Evolutionary conservation across 1,284 basidiomycete species (phyloP).

Genomic region (Puccinia polysora): DNA sequence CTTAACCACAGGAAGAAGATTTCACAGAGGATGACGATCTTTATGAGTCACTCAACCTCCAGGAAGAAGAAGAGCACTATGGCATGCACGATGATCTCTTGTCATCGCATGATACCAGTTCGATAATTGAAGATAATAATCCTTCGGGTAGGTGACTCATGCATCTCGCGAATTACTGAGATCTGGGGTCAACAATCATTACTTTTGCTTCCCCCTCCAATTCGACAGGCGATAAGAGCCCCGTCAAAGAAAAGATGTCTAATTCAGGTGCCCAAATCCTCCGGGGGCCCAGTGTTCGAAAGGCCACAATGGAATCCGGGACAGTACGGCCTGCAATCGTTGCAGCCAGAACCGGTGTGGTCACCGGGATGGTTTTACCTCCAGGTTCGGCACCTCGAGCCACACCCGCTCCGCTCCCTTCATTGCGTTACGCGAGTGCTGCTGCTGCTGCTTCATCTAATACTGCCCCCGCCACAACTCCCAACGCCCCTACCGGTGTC

Average conservation of each 20-base stretch:
- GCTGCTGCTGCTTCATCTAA: constrained; percentile 66
- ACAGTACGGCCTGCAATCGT: constrained; percentile 58
- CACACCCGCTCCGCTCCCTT: constrained; percentile 60
- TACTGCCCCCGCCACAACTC: constrained; percentile 58
- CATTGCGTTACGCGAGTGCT: constrained; percentile 81
- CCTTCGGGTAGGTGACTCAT: constrained; percentile 31
- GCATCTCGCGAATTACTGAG: constrained; percentile 33
- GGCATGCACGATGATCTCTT: constrained; percentile 65
- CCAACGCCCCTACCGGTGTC: constrained; percentile 32
- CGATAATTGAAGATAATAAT: constrained; percentile 54
- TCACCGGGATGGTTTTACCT: constrained; percentile 44
- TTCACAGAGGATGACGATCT: constrained; percentile 97
- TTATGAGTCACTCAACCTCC: constrained; percentile 95
- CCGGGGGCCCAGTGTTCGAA: constrained; percentile 46
- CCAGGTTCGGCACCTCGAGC: constrained; percentile 58
- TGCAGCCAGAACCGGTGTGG: constrained; percentile 45
- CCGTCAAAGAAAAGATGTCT: constrained; percentile 45
- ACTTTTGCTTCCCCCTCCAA: constrained; percentile 46
- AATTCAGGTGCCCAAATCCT: constrained; percentile 60
- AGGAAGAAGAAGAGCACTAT: constrained; percentile 87
- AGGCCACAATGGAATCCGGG: constrained; percentile 49
- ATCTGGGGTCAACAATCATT: constrained; percentile 45
- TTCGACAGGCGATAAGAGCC: constrained; percentile 44
- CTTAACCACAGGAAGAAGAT: constrained; percentile 71
- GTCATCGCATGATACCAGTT: constrained; percentile 57